Base-by-base conservation (phyloP, 352 stramenopile genomes). In the Lagenidium giganteum region DNA sequence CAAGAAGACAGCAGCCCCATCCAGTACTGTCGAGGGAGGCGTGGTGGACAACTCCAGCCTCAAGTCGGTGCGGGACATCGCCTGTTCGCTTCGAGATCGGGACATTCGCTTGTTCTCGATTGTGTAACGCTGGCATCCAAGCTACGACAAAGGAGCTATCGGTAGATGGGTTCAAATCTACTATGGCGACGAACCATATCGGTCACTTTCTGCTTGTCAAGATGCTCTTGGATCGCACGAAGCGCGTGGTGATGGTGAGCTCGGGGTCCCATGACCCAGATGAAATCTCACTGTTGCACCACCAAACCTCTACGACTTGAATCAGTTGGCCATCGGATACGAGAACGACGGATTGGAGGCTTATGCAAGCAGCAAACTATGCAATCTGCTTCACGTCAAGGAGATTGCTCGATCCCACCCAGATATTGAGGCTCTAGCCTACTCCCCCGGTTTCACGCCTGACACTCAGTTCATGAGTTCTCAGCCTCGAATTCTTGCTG, bases 41-140 rank as follows among this genome's bases (percentile, higher is more conserved):
- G 29, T 70, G 24, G 26, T 76, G 9, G 59, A 81, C 39, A 31
- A 78, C n/a, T 38, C 47, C 4, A 75, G 54, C 31, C 51, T 72
- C 18, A 26, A 21, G 21, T 60, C 48, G 0, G 57, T 77, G 23
- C 52, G 59, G 6, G 20, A 27, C 11, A 68, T 61, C 32, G 50
- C 50, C 1, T 29, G 39, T 3, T 30, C n/a, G 5, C 17, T 71
- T 3, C 44, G 45, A 0, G 33, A 51, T 20, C 45, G 55, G 16
- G 36, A 51, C 16, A 29, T 70, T 1, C 32, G 50, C 8, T 36
- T 66, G 29, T 40, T 47, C 36, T 57, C 54, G 16, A 33, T 80
- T 30, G 45, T 71, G 58, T 64, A 80, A 80, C 42, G 64, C 51
- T 13, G 64, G 68, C 1, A 22, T 76, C 5, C 49, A 72, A 17